Percentiles rank a stretch among this genome's conserved stretches.
These are phyloP conservation scores for Fomitiporia mediterranea DNA, from an alignment of 1,284 basidiomycete species.

Conservation along the genomic window DNA sequence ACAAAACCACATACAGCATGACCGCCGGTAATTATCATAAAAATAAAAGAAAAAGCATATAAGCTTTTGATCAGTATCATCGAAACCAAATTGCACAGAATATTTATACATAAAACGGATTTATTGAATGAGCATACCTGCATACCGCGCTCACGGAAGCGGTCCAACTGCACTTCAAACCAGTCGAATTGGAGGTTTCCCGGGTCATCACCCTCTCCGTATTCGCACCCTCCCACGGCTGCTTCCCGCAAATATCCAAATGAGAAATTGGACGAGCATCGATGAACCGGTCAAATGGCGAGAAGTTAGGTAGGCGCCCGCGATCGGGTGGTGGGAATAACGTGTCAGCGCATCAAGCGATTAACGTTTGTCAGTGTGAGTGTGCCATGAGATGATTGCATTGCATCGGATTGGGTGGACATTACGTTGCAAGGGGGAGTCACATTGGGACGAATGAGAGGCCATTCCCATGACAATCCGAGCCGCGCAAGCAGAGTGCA, in stretches of 20 bases:
- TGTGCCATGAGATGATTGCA: neutral
- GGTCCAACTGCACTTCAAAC: slow-evolving; percentile 81
- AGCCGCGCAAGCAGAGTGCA: neutral
- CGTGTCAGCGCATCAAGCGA: slow-evolving; percentile 1
- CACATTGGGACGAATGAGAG: neutral
- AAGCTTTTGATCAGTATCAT: slow-evolving; percentile 1
- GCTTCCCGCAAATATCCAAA: slow-evolving; percentile 9
- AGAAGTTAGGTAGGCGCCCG: neutral
- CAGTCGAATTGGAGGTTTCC: slow-evolving; percentile 86
- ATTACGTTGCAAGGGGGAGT: neutral
- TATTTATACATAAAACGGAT: neutral
- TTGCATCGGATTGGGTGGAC: slow-evolving; percentile 1
- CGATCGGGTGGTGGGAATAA: neutral
- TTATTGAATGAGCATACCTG: slow-evolving; percentile 44
- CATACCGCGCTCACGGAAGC: slow-evolving; percentile 71
- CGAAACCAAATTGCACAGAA: neutral
- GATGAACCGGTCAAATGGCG: neutral
- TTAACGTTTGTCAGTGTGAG: slow-evolving; percentile 4
- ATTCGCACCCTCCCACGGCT: slow-evolving; percentile 69
- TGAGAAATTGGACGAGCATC: neutral
- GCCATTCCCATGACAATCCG: neutral
- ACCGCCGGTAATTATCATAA: neutral
- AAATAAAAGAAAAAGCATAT: slow-evolving; percentile 20
- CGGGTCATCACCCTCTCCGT: slow-evolving; percentile 59
- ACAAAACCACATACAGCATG: neutral